These are phyloP conservation scores for Dactylellina sp. DNA, from an alignment of 2,329 filamentous ascomycete genomes.

Conservation along the genomic window DNA sequence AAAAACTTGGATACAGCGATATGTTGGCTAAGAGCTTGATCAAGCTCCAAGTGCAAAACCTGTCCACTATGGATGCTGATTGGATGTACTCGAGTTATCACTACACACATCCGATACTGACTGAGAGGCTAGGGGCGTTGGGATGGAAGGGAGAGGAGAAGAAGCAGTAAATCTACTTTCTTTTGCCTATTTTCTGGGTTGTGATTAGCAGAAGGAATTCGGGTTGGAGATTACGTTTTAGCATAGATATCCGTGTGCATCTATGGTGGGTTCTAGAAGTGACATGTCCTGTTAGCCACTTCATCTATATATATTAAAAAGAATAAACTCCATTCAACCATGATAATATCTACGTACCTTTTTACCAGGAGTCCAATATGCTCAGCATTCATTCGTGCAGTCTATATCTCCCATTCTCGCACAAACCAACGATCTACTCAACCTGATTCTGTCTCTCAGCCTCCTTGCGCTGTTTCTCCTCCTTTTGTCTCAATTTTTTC, in stretches of 20 bases:
- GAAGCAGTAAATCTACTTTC: conserved; percentile 61
- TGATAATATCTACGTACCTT: background rate
- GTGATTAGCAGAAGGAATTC: background rate
- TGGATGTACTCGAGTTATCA: conserved; percentile 99
- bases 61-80: conserved; percentile 98
- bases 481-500: conserved; percentile 44
- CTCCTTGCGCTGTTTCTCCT: conserved; percentile 45
- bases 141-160: conserved; percentile 81
- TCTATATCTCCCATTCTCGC: background rate
- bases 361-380: no score
- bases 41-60: conserved; percentile 97
- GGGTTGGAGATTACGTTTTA: background rate
- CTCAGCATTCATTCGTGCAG: background rate
- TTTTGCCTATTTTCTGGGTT: conserved; percentile 60
- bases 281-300: conserved; percentile 1
- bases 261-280: background rate
- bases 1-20: conserved; percentile 81
- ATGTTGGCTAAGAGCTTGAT: conserved; percentile 89
- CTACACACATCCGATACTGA: conserved; percentile 95
- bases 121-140: conserved; percentile 90
- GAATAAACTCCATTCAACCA: background rate
- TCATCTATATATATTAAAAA: background rate
- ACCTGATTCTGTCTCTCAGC: conserved; percentile 29
- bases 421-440: conserved; percentile 13
- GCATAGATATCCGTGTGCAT: background rate